These are phyloP conservation scores for Emergomyces orientalis DNA, from an alignment of 2,329 filamentous ascomycete genomes.

Conservation along the genomic window DNA sequence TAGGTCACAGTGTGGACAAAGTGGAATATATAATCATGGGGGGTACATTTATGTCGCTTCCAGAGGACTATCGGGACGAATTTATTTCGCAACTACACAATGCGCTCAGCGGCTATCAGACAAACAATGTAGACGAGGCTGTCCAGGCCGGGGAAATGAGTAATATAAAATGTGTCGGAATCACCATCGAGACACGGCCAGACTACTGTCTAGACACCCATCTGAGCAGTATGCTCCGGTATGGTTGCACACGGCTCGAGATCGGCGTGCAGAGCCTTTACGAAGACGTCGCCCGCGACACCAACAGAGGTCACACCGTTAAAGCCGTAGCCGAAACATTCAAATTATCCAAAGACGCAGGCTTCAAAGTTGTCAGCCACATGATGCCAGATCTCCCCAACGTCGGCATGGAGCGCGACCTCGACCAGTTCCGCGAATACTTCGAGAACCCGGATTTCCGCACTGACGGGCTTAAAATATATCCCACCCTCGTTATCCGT, in stretches of 20 bases:
- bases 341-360: conserved; percentile 91
- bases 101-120: conserved; percentile 90
- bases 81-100: conserved; percentile 97
- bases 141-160: conserved; percentile 93
- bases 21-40: conserved; percentile 99
- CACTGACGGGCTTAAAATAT: conserved; percentile 95
- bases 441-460: conserved; percentile 94
- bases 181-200: conserved; percentile 93
- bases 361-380: conserved; percentile 97
- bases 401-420: conserved; percentile 93
- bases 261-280: conserved; percentile 95
- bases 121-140: conserved; percentile 87
- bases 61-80: conserved; percentile 77
- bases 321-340: conserved; percentile 94
- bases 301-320: conserved; percentile 92
- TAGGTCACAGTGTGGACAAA: conserved; percentile 96
- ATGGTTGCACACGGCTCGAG: conserved; percentile 89
- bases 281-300: conserved; percentile 96
- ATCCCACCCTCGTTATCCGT: conserved; percentile 92
- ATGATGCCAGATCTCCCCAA: conserved; percentile 99
- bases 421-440: conserved; percentile 95
- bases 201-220: conserved; percentile 97
- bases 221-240: conserved; percentile 90
- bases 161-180: conserved; percentile 94
- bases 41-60: conserved; percentile 95